These are phyloP conservation scores for Stagonosporopsis rhizophila DNA, from an alignment of 2,329 filamentous ascomycete species.

Conservation along the genomic window DNA sequence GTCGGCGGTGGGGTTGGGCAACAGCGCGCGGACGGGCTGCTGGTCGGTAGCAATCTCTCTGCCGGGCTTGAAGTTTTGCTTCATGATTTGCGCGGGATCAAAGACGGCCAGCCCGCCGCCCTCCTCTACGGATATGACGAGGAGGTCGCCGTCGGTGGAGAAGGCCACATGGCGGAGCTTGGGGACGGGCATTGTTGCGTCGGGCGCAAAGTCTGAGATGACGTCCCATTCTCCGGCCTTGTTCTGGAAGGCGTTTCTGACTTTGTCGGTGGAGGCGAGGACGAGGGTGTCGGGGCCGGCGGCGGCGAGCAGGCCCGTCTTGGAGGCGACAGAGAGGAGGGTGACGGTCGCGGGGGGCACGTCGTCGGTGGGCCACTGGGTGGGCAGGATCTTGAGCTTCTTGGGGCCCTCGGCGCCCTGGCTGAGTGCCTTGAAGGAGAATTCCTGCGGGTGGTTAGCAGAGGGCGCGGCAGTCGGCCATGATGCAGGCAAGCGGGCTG, in stretches of 20 bases:
- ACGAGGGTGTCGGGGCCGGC: constrained; percentile 82
- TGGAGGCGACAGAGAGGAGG: constrained; percentile 82
- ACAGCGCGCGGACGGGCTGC: constrained; percentile 73
- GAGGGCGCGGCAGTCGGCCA: too few species aligned
- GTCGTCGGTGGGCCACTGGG: constrained; percentile 73
- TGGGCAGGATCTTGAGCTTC: constrained; percentile 79
- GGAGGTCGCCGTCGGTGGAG: constrained; percentile 83
- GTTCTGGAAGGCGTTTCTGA: constrained; percentile 75
- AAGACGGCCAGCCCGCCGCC: constrained; percentile 83
- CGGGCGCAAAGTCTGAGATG: constrained; percentile 73
- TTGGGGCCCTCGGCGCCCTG: constrained; percentile 72
- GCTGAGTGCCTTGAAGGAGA: constrained; percentile 75
- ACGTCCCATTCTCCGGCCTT: constrained; percentile 67
- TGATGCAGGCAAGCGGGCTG: too few species aligned
- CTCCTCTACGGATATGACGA: constrained; percentile 82
- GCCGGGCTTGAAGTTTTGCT: constrained; percentile 67
- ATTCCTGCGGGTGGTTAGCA: constrained; percentile 55
- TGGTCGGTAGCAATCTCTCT: constrained; percentile 81
- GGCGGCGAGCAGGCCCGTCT: constrained; percentile 82
- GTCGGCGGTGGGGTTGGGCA: constrained; percentile 80
- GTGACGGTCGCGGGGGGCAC: constrained; percentile 80
- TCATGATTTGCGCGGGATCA: constrained; percentile 72
- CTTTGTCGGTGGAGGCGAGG: constrained; percentile 76
- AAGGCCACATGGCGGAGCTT: constrained; percentile 89
- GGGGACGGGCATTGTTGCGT: constrained; percentile 75